These are phyloP conservation scores for Brettanomyces anomalus DNA, from an alignment of 805 yeast species.

Conservation along the genomic window DNA sequence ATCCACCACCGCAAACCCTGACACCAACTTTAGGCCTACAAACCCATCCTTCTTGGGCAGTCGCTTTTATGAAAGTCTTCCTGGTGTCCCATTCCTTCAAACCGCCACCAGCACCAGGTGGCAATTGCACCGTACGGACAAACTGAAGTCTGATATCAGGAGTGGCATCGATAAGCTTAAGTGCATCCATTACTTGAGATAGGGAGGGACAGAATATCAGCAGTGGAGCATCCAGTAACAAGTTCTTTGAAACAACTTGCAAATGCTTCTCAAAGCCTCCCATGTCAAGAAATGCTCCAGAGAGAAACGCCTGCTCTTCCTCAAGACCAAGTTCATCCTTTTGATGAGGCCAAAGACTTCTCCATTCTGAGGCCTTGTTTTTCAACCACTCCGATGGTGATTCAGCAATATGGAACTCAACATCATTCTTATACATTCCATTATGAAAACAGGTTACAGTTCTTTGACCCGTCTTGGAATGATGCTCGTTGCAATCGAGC, in stretches of 20 bases:
- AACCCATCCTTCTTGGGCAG: conserved; percentile 32
- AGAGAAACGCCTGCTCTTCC: conserved; percentile 24
- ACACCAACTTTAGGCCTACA: conserved; percentile 44
- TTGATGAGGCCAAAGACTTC: conserved; percentile 8
- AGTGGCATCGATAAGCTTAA: conserved; percentile 23
- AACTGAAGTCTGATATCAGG: conserved; percentile 27
- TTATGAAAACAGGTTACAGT: conserved; percentile 31
- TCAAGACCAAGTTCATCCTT: conserved; percentile 10
- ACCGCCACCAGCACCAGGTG: conserved; percentile 43
- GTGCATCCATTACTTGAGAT: conserved; percentile 35
- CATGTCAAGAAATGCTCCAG: conserved; percentile 40
- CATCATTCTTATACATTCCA: conserved; percentile 37
- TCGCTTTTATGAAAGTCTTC: conserved; percentile 28
- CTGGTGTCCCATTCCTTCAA: conserved; percentile 44
- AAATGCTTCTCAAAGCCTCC: conserved; percentile 33
- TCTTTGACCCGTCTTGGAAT: conserved; percentile 32
- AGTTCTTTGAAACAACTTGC: conserved; percentile 21
- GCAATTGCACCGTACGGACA: conserved; percentile 31
- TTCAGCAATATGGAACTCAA: conserved; percentile 33
- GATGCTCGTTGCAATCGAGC: conserved; percentile 31
- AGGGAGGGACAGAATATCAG: conserved; percentile 40
- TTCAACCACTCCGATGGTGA: conserved; percentile 35
- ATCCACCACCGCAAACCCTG: conserved; percentile 42
- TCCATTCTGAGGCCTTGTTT: conserved; percentile 17
- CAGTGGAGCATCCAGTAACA: conserved; percentile 34